phyloP scores from a whole-genome alignment of 2,329 filamentous ascomycete genomes.

The Escovopsis weberi region DNA sequence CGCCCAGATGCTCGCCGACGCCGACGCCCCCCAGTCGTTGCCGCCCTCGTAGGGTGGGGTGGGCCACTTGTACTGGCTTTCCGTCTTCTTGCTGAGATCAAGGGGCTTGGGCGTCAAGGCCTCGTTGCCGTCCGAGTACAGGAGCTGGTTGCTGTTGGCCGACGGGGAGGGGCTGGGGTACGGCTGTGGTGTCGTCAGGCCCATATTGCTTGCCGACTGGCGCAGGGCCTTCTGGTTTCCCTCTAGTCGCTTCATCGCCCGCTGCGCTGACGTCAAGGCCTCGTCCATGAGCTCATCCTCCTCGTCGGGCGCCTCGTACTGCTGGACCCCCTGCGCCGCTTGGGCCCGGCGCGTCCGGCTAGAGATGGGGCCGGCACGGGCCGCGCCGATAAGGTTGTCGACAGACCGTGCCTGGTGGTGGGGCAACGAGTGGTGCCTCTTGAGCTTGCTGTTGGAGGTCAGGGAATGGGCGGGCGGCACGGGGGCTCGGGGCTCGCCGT shows the following conservation, averaged over 20 bases:
- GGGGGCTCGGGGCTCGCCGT: slow-evolving; percentile 31
- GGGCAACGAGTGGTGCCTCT: slow-evolving; percentile 50
- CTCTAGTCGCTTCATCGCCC: slow-evolving; percentile 58
- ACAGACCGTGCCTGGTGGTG: slow-evolving; percentile 48
- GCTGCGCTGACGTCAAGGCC: slow-evolving; percentile 62
- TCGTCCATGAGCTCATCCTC: slow-evolving; percentile 94
- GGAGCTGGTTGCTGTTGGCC: slow-evolving; percentile 62
- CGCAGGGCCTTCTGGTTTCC: slow-evolving; percentile 31
- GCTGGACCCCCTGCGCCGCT: slow-evolving; percentile 57
- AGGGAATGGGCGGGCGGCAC: slow-evolving; percentile 39
- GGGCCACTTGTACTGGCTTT: slow-evolving; percentile 61
- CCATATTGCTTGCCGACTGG: slow-evolving; percentile 51
- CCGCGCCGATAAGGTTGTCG: slow-evolving; percentile 45
- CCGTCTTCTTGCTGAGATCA: slow-evolving; percentile 46
- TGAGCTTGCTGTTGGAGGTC: slow-evolving; percentile 35
- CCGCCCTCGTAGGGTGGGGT: slow-evolving; percentile 90
- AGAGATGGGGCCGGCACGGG: slow-evolving; percentile 50
- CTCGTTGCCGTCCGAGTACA: slow-evolving; percentile 55
- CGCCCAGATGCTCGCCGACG: slow-evolving; percentile 68
- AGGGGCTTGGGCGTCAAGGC: slow-evolving; percentile 54
- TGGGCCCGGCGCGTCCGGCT: slow-evolving; percentile 69
- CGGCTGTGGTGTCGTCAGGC: slow-evolving; percentile 33
- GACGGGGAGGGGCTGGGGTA: slow-evolving; percentile 61
- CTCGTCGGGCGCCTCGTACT: slow-evolving; percentile 90
- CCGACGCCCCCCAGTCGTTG: slow-evolving; percentile 68